Base-by-base conservation (phyloP, 1,284 basidiomycete genomes). In the Spongiforma sp. region DNA sequence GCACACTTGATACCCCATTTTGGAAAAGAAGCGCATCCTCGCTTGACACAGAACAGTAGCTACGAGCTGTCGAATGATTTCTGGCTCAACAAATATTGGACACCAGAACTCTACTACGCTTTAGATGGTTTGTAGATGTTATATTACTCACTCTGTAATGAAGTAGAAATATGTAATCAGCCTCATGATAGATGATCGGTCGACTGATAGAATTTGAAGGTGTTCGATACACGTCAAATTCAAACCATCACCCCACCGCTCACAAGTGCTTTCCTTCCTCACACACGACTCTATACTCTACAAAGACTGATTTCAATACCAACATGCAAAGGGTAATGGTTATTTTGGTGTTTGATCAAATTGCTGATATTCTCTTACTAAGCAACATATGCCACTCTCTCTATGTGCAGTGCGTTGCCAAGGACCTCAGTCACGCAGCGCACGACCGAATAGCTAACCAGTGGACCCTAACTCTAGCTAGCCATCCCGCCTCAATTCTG, bases 41-140 rank as follows among this genome's bases (percentile, higher is more conserved):
- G 24, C 41, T 28, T 63, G 14, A 57, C 57, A 2, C 41, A 24
- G 32, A 12, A 61, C 24, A 67, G 43, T 15, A 54, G 57, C 24
- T 54, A 53, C 17, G n/a, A 67, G n/a, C 28, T 62, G 3, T 50
- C 8, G 30, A 52, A 12, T 12, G 28, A 52, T 8, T 52, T 52
- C 32, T 52, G 50, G 50, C 50, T 52, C 1, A 52, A 52, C 11
- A 52, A 52, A 14, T 52, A 19, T 10, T 52, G 50, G 50, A 30
- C 50, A 10, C 28, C 28, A 14, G 50, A 52, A 21, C 32, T 52
- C 30, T 52, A 30, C 11, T 52, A 21, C 17, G 50, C 50, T 11
- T 52, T 52, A 19, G 28, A 11, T 11, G 19, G 7, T 30, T 43
- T 7, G 21, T 52, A 52, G 24, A 37, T 37, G 36, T 50, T 15